Base-by-base conservation (phyloP, 768 basidiomycete species). In the Amylocystis lapponica region DNA sequence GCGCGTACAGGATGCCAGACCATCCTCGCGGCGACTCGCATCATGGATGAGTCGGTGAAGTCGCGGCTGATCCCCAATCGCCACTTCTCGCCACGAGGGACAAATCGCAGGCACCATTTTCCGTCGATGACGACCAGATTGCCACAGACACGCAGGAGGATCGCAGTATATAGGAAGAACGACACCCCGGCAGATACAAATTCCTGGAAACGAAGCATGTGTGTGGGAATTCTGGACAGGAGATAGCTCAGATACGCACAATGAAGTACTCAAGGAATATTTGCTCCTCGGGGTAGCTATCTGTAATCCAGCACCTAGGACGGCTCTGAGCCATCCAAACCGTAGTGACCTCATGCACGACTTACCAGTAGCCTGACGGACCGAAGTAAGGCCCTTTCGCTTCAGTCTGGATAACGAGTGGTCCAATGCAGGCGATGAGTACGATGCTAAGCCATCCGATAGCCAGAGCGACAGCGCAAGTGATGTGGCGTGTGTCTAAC, bases 251-350 rank as follows among this genome's bases (percentile, higher is more conserved):
- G 9, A 5, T 4, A 59, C 66, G 40, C 36, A 74, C 72, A 21
- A 72, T 63, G 51, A 72, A 63, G 50, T 74, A 75, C 52, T 74
- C 72, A 16, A 72, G 51, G 37, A 61, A 60, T 10, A 62, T 57
- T 33, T 68, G 69, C 35, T 64, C 65, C 13, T 41, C 25, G 2
- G 68, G 64, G 49, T 75, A 75, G 12, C 54, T 48, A 3, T 54
- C 43, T 6, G 71, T 69, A 22, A 75, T 72, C 69, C 72, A 73
- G 43, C 73, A 72, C 65, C 65, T 66, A 26, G 8, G 17, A n/a
- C n/a, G n/a, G n/a, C n/a, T n/a, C n/a, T n/a, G n/a, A n/a, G n/a
- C n/a, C n/a, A n/a, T n/a, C n/a, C n/a, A n/a, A n/a, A n/a, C n/a
- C n/a, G n/a, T n/a, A n/a, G n/a, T 11, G 3, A n/a, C n/a, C n/a